phyloP scores from a whole-genome alignment of 169 alveolate species.

The Blepharisma undulans region DNA sequence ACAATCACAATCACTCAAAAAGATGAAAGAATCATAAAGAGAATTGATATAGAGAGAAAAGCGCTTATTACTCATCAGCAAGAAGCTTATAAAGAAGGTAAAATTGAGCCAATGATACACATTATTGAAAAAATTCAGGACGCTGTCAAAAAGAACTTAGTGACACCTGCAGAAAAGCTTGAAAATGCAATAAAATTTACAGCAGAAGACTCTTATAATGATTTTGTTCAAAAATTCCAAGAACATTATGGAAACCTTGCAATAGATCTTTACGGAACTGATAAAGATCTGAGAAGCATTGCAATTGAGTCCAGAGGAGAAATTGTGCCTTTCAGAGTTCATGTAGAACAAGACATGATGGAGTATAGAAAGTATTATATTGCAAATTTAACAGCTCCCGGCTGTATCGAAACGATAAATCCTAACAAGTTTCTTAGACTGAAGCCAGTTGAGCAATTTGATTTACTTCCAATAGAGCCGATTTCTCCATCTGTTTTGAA shows the following conservation, averaged over 20 bases:
- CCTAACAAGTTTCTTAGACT: constrained; percentile 37
- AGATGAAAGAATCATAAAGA: background rate
- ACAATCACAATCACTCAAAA: background rate
- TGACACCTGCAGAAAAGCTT: constrained; percentile 27
- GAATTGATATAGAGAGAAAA: constrained; percentile 19
- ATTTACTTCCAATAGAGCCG: constrained; percentile 25
- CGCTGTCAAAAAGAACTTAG: background rate
- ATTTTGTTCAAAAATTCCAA: background rate
- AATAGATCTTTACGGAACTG: constrained; percentile 31
- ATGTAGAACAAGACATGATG: constrained; percentile 6
- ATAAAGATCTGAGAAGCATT: background rate
- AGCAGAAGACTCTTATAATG: constrained; percentile 10
- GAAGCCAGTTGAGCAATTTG: constrained; percentile 32
- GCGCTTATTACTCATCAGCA: background rate
- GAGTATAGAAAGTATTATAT: constrained; percentile 16
- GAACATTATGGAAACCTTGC: constrained; percentile 14
- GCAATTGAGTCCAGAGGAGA: background rate
- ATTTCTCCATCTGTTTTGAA: constrained; percentile 11
- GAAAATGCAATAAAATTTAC: background rate
- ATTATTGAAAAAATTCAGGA: constrained; percentile 25
- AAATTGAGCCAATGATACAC: constrained; percentile 39
- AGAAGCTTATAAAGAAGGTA: constrained; percentile 9
- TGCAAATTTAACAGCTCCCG: constrained; percentile 14
- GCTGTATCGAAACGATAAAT: constrained; percentile 24
- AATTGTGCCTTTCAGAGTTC: constrained; percentile 13